These are phyloP conservation scores for Ceratocystiopsis minuta DNA, from an alignment of 2,329 filamentous ascomycete genomes.

Conservation along the genomic window DNA sequence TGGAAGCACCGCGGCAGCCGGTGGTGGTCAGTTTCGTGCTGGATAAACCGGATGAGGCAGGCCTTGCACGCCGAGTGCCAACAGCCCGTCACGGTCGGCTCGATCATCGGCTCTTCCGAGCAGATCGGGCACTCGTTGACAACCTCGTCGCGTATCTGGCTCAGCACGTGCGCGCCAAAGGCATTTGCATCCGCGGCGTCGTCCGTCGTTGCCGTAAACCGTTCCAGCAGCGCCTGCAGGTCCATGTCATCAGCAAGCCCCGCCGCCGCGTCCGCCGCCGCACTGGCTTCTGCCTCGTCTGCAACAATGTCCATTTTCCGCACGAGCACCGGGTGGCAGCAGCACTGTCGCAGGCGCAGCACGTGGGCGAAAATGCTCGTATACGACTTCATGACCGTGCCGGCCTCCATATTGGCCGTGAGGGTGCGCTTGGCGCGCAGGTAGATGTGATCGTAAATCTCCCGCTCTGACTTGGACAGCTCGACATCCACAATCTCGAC, in stretches of 20 bases:
- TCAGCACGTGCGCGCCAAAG: conserved; percentile 74
- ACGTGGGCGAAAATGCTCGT: conserved; percentile 97
- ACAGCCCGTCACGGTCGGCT: conserved; percentile 86
- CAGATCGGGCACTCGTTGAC: conserved; percentile 88
- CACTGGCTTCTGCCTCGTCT: conserved; percentile 70
- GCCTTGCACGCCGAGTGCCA: conserved; percentile 96
- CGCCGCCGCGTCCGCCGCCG: conserved; percentile 58
- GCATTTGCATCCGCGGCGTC: conserved; percentile 43
- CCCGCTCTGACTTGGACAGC: conserved; percentile 65
- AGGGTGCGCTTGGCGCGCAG: conserved; percentile 69
- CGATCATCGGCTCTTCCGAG: conserved; percentile 85
- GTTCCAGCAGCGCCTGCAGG: conserved; percentile 64
- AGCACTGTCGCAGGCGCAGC: conserved; percentile 76
- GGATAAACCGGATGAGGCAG: conserved; percentile 78
- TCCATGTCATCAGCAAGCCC: conserved; percentile 94
- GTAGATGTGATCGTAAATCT: conserved; percentile 86
- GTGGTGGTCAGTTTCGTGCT: conserved; percentile 63
- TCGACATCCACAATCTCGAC: conserved; percentile 80
- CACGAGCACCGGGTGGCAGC: conserved; percentile 81
- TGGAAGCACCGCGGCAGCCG: conserved; percentile 72
- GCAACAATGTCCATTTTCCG: conserved; percentile 69
- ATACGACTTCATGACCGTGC: conserved; percentile 85
- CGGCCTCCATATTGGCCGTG: conserved; percentile 70
- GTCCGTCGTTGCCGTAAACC: conserved; percentile 56
- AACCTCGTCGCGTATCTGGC: conserved; percentile 80